phyloP scores from a whole-genome alignment of 2,329 filamentous ascomycete species.

The Parastagonospora avenae region DNA sequence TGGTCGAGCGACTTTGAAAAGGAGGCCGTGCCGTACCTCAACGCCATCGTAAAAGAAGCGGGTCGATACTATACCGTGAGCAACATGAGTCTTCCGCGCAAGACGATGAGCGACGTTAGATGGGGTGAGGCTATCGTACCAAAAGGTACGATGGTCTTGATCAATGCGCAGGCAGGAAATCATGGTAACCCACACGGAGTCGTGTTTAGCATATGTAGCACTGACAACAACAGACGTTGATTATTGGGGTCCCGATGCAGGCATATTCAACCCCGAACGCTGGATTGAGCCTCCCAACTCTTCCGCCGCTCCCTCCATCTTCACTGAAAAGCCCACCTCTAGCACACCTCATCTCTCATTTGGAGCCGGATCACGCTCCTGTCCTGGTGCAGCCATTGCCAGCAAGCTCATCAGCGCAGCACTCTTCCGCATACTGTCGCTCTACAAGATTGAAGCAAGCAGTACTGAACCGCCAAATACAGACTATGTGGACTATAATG shows the following conservation, averaged over 20 bases:
- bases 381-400: constrained; percentile 59
- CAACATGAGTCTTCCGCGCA: constrained; percentile 59
- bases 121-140: constrained; percentile 60
- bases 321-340: constrained; percentile 30
- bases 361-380: constrained; percentile 58
- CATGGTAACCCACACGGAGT: constrained; percentile 46
- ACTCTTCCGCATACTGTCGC: constrained; percentile 55
- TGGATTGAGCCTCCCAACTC: constrained; percentile 45
- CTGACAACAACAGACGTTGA: constrained; percentile 54
- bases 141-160: constrained; percentile 59
- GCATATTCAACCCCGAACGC: constrained; percentile 55
- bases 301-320: neutral
- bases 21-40: constrained; percentile 57
- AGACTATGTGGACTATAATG: constrained; percentile 67
- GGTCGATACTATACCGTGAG: constrained; percentile 60
- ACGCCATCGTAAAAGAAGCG: constrained; percentile 59
- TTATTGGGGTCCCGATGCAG: constrained; percentile 55
- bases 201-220: constrained; percentile 52
- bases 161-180: constrained; percentile 62
- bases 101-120: constrained; percentile 56
- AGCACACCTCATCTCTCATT: constrained; percentile 54
- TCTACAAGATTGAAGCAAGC: constrained; percentile 57
- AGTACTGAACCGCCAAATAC: constrained; percentile 61
- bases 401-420: constrained; percentile 57
- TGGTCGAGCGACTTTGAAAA: constrained; percentile 53